Percentiles rank a stretch among this genome's conserved stretches.
Conservation (phyloP, 2,329 filamentous ascomycete species). For the Dactylella cylindrospora region DNA sequence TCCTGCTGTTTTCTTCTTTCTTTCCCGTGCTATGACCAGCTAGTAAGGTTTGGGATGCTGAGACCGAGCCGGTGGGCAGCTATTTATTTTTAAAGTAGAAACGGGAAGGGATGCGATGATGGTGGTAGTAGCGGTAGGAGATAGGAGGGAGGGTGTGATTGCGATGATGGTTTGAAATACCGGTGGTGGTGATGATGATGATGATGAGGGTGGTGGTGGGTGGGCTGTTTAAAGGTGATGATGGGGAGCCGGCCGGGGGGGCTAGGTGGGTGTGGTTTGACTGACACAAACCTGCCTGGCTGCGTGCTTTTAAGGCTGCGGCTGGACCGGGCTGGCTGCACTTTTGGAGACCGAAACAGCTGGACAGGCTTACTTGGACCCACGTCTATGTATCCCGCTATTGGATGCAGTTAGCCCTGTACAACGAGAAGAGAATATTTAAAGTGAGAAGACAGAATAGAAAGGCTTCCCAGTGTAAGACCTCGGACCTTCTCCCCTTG, state of each 20-base stretch:
- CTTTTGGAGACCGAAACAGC: slow-evolving; percentile 6
- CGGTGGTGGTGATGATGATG: background rate
- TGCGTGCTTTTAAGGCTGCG: background rate
- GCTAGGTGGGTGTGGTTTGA: too few relatives aligned
- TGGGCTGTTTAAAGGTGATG: background rate
- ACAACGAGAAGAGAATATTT: too few relatives aligned
- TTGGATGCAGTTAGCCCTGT: too few relatives aligned
- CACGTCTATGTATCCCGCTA: too few relatives aligned
- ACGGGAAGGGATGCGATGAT: slow-evolving; percentile 18
- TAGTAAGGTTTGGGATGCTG: slow-evolving; percentile 8
- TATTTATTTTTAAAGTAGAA: slow-evolving; percentile 9
- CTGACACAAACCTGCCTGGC: too few relatives aligned
- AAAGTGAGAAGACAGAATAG: too few relatives aligned
- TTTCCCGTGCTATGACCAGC: slow-evolving; percentile 9
- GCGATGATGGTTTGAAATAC: background rate
- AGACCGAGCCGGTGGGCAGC: slow-evolving; percentile 7
- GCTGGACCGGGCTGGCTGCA: slow-evolving; percentile 12
- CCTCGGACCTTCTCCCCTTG: background rate
- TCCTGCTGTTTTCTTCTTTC: too few relatives aligned
- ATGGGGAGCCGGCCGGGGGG: too few relatives aligned
- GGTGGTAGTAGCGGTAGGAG: background rate
- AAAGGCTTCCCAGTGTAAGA: too few relatives aligned
- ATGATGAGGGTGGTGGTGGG: background rate
- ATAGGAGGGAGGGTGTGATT: background rate
- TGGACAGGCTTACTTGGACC: too few relatives aligned